A percentile compares a stretch with the other conserved stretches of the same genome.
These are phyloP conservation scores for Ramalina peruviana DNA, from an alignment of 495 filamentous ascomycete genomes.

Conservation along the genomic window DNA sequence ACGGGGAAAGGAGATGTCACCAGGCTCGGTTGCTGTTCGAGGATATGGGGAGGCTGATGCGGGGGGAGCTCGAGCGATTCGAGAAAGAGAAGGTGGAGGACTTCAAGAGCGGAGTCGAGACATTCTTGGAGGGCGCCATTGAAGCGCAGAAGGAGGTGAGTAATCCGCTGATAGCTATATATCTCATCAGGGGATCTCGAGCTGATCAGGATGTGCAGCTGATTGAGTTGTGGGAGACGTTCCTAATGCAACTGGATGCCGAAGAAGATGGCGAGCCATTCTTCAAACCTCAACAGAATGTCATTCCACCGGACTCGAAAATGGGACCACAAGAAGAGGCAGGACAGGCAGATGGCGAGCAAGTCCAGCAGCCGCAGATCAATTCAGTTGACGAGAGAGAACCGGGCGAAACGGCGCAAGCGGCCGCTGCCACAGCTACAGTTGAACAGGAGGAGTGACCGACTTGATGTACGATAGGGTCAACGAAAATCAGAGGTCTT, in stretches of 20 bases:
- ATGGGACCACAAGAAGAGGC: background rate
- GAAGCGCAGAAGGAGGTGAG: slow-evolving; percentile 97
- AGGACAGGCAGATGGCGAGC: background rate
- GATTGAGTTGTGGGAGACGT: slow-evolving; percentile 98
- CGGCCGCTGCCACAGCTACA: slow-evolving; percentile 21
- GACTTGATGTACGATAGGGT: too few species aligned
- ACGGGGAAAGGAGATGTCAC: slow-evolving; percentile 89
- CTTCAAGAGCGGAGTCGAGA: slow-evolving; percentile 96
- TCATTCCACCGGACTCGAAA: slow-evolving; percentile 16
- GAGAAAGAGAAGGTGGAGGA: slow-evolving; percentile 98
- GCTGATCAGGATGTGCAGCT: slow-evolving; percentile 42
- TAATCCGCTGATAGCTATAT: slow-evolving; percentile 2
- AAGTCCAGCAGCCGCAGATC: background rate
- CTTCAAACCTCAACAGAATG: slow-evolving; percentile 45
- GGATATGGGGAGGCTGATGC: slow-evolving; percentile 93
- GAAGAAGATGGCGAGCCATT: slow-evolving; percentile 77
- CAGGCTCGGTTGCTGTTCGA: slow-evolving; percentile 83
- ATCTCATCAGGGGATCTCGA: background rate
- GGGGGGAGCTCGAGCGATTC: slow-evolving; percentile 79
- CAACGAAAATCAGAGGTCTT: too few species aligned
- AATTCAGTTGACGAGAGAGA: background rate
- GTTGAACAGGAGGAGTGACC: slow-evolving; percentile 28
- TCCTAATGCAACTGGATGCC: slow-evolving; percentile 84
- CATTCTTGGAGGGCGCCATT: slow-evolving; percentile 87
- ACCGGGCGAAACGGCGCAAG: slow-evolving; percentile 10